Percentiles rank a stretch among this genome's conserved stretches.
These are phyloP conservation scores for Metarhizium album DNA, from an alignment of 2,329 filamentous ascomycete genomes.

Conservation along the genomic window DNA sequence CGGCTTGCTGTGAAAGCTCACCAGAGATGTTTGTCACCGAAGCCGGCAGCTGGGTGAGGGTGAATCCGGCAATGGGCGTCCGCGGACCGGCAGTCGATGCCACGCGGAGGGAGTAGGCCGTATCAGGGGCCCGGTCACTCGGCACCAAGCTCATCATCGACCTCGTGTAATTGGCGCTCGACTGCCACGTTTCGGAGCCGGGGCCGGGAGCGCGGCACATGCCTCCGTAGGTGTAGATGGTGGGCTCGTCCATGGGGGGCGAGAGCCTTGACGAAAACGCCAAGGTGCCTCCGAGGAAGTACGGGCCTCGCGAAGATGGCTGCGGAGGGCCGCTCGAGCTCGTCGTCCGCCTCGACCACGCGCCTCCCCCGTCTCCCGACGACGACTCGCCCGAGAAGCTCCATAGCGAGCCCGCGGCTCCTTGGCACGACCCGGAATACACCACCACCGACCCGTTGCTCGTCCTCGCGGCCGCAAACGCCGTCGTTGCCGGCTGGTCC, in stretches of 20 bases:
- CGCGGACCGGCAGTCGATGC: slow-evolving; percentile 47
- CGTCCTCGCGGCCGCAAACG: slow-evolving; percentile 60
- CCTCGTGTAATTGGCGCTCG: slow-evolving; percentile 66
- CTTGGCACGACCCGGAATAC: slow-evolving; percentile 61
- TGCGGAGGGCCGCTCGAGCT: slow-evolving; percentile 12
- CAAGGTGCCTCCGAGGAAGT: slow-evolving; percentile 45
- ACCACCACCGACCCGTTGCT: slow-evolving; percentile 60
- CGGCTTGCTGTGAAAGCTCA: slow-evolving; percentile 58
- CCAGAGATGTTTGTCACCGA: slow-evolving; percentile 59
- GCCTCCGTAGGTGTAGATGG: slow-evolving; percentile 72
- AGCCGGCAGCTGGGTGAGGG: slow-evolving; percentile 61
- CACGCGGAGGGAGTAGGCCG: slow-evolving; percentile 25
- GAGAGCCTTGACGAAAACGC: slow-evolving; percentile 55
- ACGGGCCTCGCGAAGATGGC: slow-evolving; percentile 24
- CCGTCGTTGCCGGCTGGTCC: slow-evolving; percentile 31
- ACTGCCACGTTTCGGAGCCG: slow-evolving; percentile 46
- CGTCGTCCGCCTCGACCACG: slow-evolving; percentile 19
- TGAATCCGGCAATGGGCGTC: slow-evolving; percentile 77
- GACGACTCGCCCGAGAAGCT: slow-evolving; percentile 42
- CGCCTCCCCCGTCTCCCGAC: slow-evolving; percentile 14
- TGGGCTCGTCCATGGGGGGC: slow-evolving; percentile 40
- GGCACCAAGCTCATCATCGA: slow-evolving; percentile 60
- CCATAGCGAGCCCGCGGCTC: slow-evolving; percentile 52
- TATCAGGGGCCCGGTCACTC: slow-evolving; percentile 15
- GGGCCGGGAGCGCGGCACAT: slow-evolving; percentile 60